A percentile compares a stretch with the other conserved stretches of the same genome.
phyloP scores from a whole-genome alignment of 306 rosid genomes.

The Senna tora region DNA sequence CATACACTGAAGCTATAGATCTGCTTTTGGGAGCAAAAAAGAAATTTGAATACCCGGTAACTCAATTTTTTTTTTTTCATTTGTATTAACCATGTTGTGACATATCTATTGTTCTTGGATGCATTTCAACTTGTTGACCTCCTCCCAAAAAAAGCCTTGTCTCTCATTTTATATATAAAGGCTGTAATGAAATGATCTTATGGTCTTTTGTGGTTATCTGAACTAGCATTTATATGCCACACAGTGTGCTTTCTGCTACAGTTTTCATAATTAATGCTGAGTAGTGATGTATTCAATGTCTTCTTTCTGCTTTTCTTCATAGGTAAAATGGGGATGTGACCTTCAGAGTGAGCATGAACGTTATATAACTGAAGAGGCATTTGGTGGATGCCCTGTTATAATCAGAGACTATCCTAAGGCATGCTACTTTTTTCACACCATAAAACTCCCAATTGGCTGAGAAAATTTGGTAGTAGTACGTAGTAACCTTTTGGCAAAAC shows the following conservation, averaged over 20 bases:
- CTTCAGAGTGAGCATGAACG: constrained; percentile 98
- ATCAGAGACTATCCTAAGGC: constrained; percentile 97
- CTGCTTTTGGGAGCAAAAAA: constrained; percentile 76
- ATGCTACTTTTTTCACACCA: constrained; percentile 36
- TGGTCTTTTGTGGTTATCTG: no score
- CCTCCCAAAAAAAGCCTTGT: no score
- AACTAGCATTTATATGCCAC: no score
- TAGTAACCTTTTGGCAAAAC: background rate
- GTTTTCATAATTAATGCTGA: background rate
- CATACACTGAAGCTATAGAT: constrained; percentile 87
- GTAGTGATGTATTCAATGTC: constrained; percentile 21
- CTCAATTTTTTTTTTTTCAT: constrained; percentile 2
- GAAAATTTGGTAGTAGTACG: background rate
- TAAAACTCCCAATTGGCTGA: constrained; percentile 4
- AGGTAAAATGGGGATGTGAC: constrained; percentile 99
- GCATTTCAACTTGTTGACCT: background rate
- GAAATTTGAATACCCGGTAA: constrained; percentile 97
- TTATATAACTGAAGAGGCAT: constrained; percentile 87
- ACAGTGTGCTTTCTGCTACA: no score
- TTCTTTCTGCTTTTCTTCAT: constrained; percentile 26
- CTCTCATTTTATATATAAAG: no score
- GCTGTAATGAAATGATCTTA: no score
- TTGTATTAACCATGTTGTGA: background rate
- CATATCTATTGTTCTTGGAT: background rate
- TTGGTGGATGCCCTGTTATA: constrained; percentile 84